Percentiles rank a stretch among this genome's conserved stretches.
Evolutionary conservation across 805 yeast species (phyloP).

Genomic region (Starmerella apis): DNA sequence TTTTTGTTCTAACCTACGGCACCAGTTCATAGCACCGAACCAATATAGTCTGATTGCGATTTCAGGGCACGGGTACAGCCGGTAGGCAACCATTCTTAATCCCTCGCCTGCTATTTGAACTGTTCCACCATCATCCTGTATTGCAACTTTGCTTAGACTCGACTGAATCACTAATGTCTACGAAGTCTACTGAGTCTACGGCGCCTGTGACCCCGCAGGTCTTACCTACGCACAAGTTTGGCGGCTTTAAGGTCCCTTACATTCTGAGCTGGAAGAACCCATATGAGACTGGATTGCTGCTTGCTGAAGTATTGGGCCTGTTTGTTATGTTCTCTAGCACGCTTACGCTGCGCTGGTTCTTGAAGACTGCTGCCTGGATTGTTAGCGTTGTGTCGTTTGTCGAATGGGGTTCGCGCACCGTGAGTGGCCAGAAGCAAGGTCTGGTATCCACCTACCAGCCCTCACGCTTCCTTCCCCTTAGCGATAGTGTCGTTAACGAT

Average conservation of each 20-base stretch:
- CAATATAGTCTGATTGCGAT: slow-evolving; percentile 2
- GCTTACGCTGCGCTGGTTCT: slow-evolving; percentile 27
- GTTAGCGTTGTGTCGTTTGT: slow-evolving; percentile 57
- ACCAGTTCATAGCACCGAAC: neutral
- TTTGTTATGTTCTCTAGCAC: slow-evolving; percentile 36
- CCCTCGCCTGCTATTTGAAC: neutral
- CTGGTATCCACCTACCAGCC: slow-evolving; percentile 69
- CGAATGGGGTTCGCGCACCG: slow-evolving; percentile 62
- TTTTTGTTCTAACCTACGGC: too few species aligned
- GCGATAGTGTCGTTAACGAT: slow-evolving; percentile 34
- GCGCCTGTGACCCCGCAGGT: slow-evolving; percentile 5
- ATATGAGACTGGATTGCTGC: slow-evolving; percentile 57
- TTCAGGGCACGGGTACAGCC: slow-evolving; percentile 2
- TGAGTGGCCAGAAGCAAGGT: slow-evolving; percentile 59
- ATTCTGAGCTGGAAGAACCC: slow-evolving; percentile 72
- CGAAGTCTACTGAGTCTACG: slow-evolving; percentile 5
- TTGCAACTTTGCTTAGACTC: neutral
- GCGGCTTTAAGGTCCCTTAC: slow-evolving; percentile 27
- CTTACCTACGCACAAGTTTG: slow-evolving; percentile 12
- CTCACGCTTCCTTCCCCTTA: slow-evolving; percentile 36
- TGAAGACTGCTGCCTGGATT: slow-evolving; percentile 42
- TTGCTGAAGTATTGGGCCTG: slow-evolving; percentile 43
- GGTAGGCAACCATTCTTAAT: slow-evolving; percentile 1
- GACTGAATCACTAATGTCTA: neutral
- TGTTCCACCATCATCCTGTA: neutral